Base-by-base conservation (phyloP, 2,329 filamentous ascomycete species). In the Epicoccum nigrum region DNA sequence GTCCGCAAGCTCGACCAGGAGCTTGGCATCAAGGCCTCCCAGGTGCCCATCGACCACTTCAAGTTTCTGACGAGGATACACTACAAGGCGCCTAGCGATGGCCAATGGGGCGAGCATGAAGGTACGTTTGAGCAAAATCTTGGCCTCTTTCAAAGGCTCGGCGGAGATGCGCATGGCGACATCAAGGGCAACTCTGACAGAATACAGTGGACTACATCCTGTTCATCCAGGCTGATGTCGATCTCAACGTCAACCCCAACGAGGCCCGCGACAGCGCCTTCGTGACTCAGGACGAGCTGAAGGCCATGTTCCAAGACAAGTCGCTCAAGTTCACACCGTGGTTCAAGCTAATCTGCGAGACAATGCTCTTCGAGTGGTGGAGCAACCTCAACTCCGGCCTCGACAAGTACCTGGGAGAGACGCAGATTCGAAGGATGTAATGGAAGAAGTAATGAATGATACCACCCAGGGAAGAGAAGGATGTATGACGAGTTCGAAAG, bases 321-420 rank as follows among this genome's bases (percentile, higher is more conserved):
- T 81, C 77, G 45, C 81, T 96, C 64, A 89, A 87, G 67, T 97
- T 97, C 75, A 99, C 94, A 0, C 94, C 94, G 1, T 99, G 94
- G 94, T 99, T 99, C 81, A 96, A 96, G 82, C 86, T 99, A 63
- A 97, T 99, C 70, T 99, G 94, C 82, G 83, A 97, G 74, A 92
- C 90, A 40, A 92, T 97, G 90, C 84, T 99, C 33, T 99, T 96
- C 67, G 88, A 97, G 75, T 99, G 94, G 94, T 99, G 94, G 94
- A 81, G 86, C 69, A 86, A 89, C 76, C 83, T 97, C 49, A 87
- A 94, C 63, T 79, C 83, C 19, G 89, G 89, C 8, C 80, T 97
- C 62, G 89, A 95, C 54, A 88, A 90, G 77, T 96, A 93, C 77
- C 83, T 85, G 76, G 87, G 91, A 70, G 92, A 97, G 80, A 85